These are phyloP conservation scores for Ochetophila trinervis DNA, from an alignment of 306 rosid genomes.

Conservation along the genomic window DNA sequence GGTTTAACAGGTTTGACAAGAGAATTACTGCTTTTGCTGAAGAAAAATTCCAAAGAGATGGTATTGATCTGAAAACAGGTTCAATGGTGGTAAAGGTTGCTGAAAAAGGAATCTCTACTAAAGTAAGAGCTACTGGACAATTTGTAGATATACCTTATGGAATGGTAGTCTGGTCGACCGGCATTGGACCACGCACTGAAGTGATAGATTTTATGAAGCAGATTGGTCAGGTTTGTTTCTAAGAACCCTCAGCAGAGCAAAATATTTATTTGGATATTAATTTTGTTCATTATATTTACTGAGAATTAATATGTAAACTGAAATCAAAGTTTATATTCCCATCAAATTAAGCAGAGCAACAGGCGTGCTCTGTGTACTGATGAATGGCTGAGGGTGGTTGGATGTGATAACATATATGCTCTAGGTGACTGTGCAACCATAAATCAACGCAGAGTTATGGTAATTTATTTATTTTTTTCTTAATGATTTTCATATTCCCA, in stretches of 20 bases:
- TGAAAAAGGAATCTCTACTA: slow-evolving; percentile 61
- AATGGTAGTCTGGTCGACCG: slow-evolving; percentile 80
- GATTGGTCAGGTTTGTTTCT: slow-evolving; percentile 67
- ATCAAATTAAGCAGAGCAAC: slow-evolving; percentile 39
- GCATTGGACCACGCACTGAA: slow-evolving; percentile 67
- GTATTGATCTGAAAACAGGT: slow-evolving; percentile 71
- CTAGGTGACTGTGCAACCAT: slow-evolving; percentile 82
- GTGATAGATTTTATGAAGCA: slow-evolving; percentile 70
- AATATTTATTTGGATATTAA: too few relatives aligned
- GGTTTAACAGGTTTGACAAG: slow-evolving; percentile 61
- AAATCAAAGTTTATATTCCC: background rate
- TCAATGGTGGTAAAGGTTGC: slow-evolving; percentile 58
- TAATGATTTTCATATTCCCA: background rate
- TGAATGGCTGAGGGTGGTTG: slow-evolving; percentile 81
- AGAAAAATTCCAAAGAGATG: slow-evolving; percentile 65
- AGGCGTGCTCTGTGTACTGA: slow-evolving; percentile 56
- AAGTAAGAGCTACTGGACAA: slow-evolving; percentile 58
- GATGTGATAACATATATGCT: slow-evolving; percentile 52
- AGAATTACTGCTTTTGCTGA: slow-evolving; percentile 81
- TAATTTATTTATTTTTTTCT: slow-evolving; percentile 18
- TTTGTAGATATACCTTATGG: slow-evolving; percentile 58
- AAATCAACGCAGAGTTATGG: slow-evolving; percentile 71
- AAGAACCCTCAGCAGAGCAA: background rate
- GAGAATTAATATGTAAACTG: too few relatives aligned
- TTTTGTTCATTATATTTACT: too few relatives aligned